phyloP scores from a whole-genome alignment of 352 stramenopile genomes.

The Phytophthora sansomeana region DNA sequence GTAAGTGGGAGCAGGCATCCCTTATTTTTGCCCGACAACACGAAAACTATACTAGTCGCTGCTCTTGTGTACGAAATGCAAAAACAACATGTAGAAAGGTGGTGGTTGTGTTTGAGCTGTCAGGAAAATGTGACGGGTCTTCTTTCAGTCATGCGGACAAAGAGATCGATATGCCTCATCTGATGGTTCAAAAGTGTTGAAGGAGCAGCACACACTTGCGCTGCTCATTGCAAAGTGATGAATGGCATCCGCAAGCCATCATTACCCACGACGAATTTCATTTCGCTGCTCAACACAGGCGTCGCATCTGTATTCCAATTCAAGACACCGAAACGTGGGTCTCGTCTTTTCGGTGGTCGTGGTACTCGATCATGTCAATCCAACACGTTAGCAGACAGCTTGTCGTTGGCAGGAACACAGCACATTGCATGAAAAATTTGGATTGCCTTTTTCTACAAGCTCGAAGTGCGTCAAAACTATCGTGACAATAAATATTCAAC shows the following conservation, averaged over 20 bases:
- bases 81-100: background rate
- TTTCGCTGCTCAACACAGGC: slow-evolving; percentile 23
- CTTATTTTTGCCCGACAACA: background rate
- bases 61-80: slow-evolving; percentile 11
- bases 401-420: slow-evolving; percentile 2
- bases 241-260: too few relatives aligned
- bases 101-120: background rate
- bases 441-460: slow-evolving; percentile 49
- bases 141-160: background rate
- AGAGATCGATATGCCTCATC: background rate
- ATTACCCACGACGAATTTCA: background rate
- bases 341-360: slow-evolving; percentile 25
- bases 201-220: background rate
- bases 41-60: background rate
- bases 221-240: too few relatives aligned
- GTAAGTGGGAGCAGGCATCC: slow-evolving; percentile 4
- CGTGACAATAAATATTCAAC: slow-evolving; percentile 55
- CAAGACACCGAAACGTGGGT: slow-evolving; percentile 1
- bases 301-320: slow-evolving; percentile 17
- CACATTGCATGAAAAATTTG: slow-evolving; percentile 39
- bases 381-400: slow-evolving; percentile 21
- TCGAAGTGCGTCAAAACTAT: slow-evolving; percentile 53
- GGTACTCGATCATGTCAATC: background rate
- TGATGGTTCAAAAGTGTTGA: background rate
- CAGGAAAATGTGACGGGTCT: too few relatives aligned